Percentiles rank a stretch among this genome's conserved stretches.
These are phyloP conservation scores for Zoysia pacifica DNA, from an alignment of 176 grass and related monocot species.

Conservation along the genomic window DNA sequence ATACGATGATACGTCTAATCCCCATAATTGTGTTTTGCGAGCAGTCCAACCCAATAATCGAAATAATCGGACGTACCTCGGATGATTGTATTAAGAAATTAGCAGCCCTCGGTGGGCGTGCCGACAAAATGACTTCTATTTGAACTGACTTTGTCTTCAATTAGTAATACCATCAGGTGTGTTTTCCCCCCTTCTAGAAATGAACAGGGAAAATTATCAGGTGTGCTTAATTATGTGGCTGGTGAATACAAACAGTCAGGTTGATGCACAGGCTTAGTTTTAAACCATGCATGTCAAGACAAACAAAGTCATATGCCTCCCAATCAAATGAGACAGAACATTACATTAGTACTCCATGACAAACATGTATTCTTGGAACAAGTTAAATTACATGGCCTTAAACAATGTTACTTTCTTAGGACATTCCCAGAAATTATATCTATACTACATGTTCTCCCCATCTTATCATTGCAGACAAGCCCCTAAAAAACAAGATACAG, in stretches of 20 bases:
- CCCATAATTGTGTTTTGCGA: not conserved
- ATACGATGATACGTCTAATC: constrained; percentile 41
- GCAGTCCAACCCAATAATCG: not conserved
- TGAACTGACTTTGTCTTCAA: not conserved
- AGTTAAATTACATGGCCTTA: constrained; percentile 33
- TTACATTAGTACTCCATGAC: constrained; percentile 6
- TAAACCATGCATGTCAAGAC: constrained; percentile 45
- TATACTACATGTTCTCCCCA: not conserved
- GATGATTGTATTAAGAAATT: not conserved
- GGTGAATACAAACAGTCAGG: not conserved
- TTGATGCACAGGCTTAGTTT: not conserved
- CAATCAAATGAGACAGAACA: constrained; percentile 30
- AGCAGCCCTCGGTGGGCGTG: not conserved
- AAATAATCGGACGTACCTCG: not conserved
- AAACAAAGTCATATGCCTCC: constrained; percentile 35
- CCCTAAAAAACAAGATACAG: constrained; percentile 51
- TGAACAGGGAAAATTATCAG: no score
- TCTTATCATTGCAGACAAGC: constrained; percentile 35
- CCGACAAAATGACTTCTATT: not conserved
- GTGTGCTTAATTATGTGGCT: no score
- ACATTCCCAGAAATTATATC: constrained; percentile 18
- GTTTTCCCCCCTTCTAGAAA: no score
- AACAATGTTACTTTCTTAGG: constrained; percentile 34
- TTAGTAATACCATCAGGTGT: not conserved
- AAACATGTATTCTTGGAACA: constrained; percentile 30